Conservation (phyloP, 2,329 filamentous ascomycete species). For the Arachnomyces sp. region DNA sequence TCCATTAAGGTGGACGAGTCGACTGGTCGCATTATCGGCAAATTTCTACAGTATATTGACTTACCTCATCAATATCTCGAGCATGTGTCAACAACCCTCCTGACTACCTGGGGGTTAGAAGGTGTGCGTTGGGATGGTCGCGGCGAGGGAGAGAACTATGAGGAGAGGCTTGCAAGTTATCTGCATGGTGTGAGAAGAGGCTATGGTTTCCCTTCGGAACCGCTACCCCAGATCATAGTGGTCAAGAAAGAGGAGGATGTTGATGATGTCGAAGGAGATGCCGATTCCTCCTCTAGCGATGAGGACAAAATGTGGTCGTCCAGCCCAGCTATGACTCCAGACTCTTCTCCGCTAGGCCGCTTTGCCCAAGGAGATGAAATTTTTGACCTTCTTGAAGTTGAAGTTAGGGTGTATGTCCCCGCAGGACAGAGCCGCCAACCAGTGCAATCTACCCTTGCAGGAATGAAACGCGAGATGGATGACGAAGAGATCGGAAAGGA, state of each 20-base stretch:
- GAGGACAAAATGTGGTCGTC: not conserved
- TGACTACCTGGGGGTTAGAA: constrained; percentile 16
- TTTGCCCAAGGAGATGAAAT: too few relatives aligned
- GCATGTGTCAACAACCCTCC: constrained; percentile 16
- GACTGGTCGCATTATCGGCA: constrained; percentile 17
- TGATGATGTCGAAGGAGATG: not conserved
- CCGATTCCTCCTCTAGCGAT: not conserved
- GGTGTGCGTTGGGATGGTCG: too few relatives aligned
- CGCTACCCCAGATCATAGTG: not conserved
- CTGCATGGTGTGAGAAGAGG: constrained; percentile 7
- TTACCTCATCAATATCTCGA: constrained; percentile 18
- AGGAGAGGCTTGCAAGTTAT: constrained; percentile 8
- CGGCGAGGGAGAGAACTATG: constrained; percentile 5
- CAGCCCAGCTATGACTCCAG: too few relatives aligned
- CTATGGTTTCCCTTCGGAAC: constrained; percentile 1
- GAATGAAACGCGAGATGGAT: not conserved
- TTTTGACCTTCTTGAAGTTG: too few relatives aligned
- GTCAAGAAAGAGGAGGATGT: constrained; percentile 1
- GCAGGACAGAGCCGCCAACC: not conserved
- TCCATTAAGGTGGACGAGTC: constrained; percentile 9
- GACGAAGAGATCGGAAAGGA: not conserved
- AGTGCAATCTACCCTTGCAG: not conserved
- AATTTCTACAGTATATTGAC: constrained; percentile 14
- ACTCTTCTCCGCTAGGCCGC: too few relatives aligned
- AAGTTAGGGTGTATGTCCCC: too few relatives aligned